Percentiles rank a stretch among this genome's conserved stretches.
These are phyloP conservation scores for Capsella bursapastoris DNA, from an alignment of 345 rosid species.

Conservation along the genomic window DNA sequence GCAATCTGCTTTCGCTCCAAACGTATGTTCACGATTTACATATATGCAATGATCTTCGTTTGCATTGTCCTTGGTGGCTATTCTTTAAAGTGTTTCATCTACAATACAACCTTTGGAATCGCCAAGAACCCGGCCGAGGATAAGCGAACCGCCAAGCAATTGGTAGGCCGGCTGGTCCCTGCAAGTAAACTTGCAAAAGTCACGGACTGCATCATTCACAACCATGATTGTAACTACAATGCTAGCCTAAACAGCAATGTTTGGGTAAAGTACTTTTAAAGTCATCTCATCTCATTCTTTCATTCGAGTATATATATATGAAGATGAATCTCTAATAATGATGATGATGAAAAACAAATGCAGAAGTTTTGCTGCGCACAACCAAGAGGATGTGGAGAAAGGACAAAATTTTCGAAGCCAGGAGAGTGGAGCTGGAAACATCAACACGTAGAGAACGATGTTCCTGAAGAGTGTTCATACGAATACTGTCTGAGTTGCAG, in stretches of 20 bases:
- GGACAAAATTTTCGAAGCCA: constrained; percentile 33
- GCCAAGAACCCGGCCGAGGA: constrained; percentile 39
- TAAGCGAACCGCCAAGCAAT: constrained; percentile 24
- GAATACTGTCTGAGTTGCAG: constrained; percentile 34
- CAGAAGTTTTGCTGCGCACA: constrained; percentile 44
- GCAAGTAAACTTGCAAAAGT: constrained; percentile 8
- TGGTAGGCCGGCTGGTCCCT: constrained; percentile 35
- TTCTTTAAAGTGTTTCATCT: constrained; percentile 36
- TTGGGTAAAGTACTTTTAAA: constrained; percentile 31
- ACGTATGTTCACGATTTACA: constrained; percentile 30
- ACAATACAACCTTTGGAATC: constrained; percentile 34
- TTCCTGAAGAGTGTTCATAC: constrained; percentile 41
- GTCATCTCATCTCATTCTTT: constrained; percentile 2
- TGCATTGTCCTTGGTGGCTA: constrained; percentile 26
- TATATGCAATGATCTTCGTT: constrained; percentile 31
- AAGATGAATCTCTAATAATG: not conserved
- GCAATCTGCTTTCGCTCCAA: constrained; percentile 37
- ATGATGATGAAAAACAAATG: not conserved
- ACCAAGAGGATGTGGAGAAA: constrained; percentile 34
- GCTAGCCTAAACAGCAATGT: constrained; percentile 43
- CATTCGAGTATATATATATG: not conserved
- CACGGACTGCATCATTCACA: constrained; percentile 30
- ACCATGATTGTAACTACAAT: constrained; percentile 40
- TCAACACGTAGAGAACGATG: constrained; percentile 27
- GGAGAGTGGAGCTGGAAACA: constrained; percentile 46